Evolutionary conservation across 495 filamentous ascomycete species (phyloP).

Genomic region (Penicillium samsonianum): DNA sequence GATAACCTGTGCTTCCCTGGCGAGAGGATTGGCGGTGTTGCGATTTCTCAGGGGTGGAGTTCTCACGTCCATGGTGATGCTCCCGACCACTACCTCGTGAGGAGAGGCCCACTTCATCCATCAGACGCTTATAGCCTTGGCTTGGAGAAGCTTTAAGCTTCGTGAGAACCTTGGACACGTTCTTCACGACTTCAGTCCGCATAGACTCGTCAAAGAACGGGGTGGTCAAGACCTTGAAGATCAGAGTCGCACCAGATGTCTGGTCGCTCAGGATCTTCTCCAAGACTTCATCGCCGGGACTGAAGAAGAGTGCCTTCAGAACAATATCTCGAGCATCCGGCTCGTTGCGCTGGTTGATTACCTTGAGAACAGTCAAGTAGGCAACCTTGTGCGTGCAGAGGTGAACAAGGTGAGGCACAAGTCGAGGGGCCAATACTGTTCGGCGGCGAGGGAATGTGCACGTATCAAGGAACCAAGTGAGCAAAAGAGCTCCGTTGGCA

Average conservation of each 20-base stretch:
- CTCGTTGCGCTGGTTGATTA: constrained; percentile 97
- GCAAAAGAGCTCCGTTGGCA: constrained; percentile 87
- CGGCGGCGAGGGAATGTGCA: constrained; percentile 93
- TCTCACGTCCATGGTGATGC: constrained; percentile 46
- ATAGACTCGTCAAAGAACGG: constrained; percentile 96
- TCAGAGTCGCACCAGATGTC: constrained; percentile 88
- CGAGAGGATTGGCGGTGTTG: constrained; percentile 52
- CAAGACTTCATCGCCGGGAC: constrained; percentile 79
- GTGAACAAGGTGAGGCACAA: constrained; percentile 95
- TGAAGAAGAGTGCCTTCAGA: constrained; percentile 92
- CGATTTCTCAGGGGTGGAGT: constrained; percentile 46
- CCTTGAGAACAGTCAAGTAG: constrained; percentile 94
- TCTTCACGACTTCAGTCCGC: constrained; percentile 82
- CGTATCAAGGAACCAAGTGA: constrained; percentile 98
- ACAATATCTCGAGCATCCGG: constrained; percentile 90
- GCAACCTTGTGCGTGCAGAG: constrained; percentile 99
- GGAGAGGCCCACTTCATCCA: constrained; percentile 93
- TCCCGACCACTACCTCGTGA: constrained; percentile 56
- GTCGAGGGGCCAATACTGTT: constrained; percentile 86
- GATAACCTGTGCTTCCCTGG: constrained; percentile 46
- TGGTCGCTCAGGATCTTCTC: constrained; percentile 92
- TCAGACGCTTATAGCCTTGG: constrained; percentile 96
- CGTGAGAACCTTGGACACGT: constrained; percentile 83
- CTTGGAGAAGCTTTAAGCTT: constrained; percentile 89
- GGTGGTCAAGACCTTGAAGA: constrained; percentile 97